Base-by-base conservation (phyloP, 2,329 filamentous ascomycete species). In the Alternaria alternata region DNA sequence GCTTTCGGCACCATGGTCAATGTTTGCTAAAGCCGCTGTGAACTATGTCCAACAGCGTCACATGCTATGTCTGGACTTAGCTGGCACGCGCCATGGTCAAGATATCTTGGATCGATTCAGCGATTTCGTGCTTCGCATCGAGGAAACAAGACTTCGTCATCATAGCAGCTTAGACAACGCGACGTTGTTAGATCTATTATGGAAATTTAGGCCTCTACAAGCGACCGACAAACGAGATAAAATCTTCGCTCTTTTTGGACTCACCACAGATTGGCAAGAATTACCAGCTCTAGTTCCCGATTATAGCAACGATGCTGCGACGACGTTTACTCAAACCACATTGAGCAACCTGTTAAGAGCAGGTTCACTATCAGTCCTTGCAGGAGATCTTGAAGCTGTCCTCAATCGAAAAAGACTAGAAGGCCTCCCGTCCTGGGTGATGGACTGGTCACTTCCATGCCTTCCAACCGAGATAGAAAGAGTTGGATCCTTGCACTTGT, bases 181-280 rank as follows among this genome's bases (percentile, higher is more conserved):
- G 60, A 61, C 63, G 6, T 46, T 65, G 4, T 39, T 68, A 11
- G 63, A 62, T 6, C 51, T 70, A 6, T 54, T 70, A 1, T 68
- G 65, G 65, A 64, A 63, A 34, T 69, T 66, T 36, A 62, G 68
- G 3, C 63, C 66, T 1, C 52, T 63, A 26, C 53, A 66, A 53
- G 65, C 68, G 16, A 70, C 51, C 36, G 65, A 70, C 47, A 65
- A 68, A 47, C 57, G 65, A 32, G 68, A 70, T 41, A 70, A 70
- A 32, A 57, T 69, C 1, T 65, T 66, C 39, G 61, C 68, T 12
- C 54, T 70, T 11, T 55, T 70, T 18, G 63, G 65, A 5, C 32
- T 70, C 20, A 62, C 57, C 5, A 64, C 66, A 3, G 53, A 67
- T 20, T 70, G 67, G 67, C 57, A 51, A 49, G 43, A 54, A 1